phyloP scores from a whole-genome alignment of 768 basidiomycete genomes.

The Ramaria sp. region DNA sequence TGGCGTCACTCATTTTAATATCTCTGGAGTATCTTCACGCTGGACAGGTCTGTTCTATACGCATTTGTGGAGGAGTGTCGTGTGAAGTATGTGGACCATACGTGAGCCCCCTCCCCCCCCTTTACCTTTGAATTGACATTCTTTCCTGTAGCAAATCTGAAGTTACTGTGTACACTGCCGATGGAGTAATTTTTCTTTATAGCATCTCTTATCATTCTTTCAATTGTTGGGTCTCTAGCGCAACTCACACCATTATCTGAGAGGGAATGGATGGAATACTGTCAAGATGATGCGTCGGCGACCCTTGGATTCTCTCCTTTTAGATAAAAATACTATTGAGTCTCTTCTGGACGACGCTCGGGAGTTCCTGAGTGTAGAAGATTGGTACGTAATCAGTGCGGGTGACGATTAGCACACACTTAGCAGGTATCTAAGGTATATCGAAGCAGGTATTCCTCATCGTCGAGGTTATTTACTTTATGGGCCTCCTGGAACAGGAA shows the following conservation, averaged over 20 bases:
- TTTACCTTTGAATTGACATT: neutral
- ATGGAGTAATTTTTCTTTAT: neutral
- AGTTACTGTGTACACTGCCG: neutral
- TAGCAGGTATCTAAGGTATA: slow-evolving; percentile 27
- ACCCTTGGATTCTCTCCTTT: slow-evolving; percentile 40
- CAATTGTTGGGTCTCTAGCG: too few relatives aligned
- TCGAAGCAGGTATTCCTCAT: slow-evolving; percentile 44
- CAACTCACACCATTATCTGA: neutral
- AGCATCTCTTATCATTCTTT: neutral
- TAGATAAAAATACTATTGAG: slow-evolving; percentile 34
- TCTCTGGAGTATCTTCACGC: slow-evolving; percentile 29
- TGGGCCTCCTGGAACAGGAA: slow-evolving; percentile 53
- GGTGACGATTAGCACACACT: slow-evolving; percentile 27
- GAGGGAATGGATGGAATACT: neutral
- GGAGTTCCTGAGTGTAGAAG: slow-evolving; percentile 40
- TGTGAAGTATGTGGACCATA: slow-evolving; percentile 27
- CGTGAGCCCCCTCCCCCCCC: slow-evolving; percentile 2
- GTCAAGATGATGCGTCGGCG: slow-evolving; percentile 30
- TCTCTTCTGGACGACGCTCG: slow-evolving; percentile 37
- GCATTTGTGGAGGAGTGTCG: slow-evolving; percentile 33
- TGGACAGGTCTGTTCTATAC: slow-evolving; percentile 29
- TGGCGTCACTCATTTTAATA: neutral
- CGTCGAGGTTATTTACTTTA: slow-evolving; percentile 44
- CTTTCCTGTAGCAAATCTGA: neutral
- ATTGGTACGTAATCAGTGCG: slow-evolving; percentile 25